Evolutionary conservation across 2,329 filamentous ascomycete genomes (phyloP), one percentile per base, ranked within the genome.

Genomic region (Neobulgaria alba): DNA sequence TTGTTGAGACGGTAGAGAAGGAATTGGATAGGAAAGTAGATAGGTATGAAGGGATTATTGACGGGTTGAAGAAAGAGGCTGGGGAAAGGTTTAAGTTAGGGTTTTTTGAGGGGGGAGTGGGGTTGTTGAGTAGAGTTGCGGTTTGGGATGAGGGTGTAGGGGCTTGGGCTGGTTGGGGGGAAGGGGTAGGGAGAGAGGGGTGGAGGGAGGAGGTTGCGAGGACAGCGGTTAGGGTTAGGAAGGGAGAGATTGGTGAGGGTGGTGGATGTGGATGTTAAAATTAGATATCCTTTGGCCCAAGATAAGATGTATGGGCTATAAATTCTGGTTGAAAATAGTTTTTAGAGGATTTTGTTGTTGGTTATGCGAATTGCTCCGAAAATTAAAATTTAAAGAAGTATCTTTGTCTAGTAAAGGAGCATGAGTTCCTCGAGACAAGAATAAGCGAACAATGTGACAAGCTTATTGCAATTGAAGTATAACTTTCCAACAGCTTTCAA

Each of bases 211-310:
- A 36, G 15, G 19, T 45, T 10, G 29, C 29, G 8, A 43, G 19
- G 5, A 39, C 42, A 8, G 39, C 41, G 7, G 34, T 19, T 10
- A 30, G 20, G 20, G 43, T 49, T 4, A 39, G 41, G 33, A 32
- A 32, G 16, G 46, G 38, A 5, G 33, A 44, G 12, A 38, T 49
- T 31, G 38, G 33, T 14, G 23, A 26, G 23, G 46, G 46, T 12
- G 43, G 35, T 30, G 41, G 41, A 10, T 48, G 46, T 39, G 46
- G 43, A 5, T 48, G 46, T 30, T 48, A 21, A 42, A n/a, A n/a
- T n/a, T n/a, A n/a, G n/a, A n/a, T n/a, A n/a, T n/a, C n/a, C n/a
- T n/a, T n/a, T n/a, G n/a, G n/a, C n/a, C n/a, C n/a, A n/a, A n/a
- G n/a, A n/a, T n/a, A n/a, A n/a, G n/a, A n/a, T n/a, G n/a, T n/a